These are phyloP conservation scores for Nakazawaea holstii DNA, from an alignment of 805 yeast genomes.

Conservation along the genomic window DNA sequence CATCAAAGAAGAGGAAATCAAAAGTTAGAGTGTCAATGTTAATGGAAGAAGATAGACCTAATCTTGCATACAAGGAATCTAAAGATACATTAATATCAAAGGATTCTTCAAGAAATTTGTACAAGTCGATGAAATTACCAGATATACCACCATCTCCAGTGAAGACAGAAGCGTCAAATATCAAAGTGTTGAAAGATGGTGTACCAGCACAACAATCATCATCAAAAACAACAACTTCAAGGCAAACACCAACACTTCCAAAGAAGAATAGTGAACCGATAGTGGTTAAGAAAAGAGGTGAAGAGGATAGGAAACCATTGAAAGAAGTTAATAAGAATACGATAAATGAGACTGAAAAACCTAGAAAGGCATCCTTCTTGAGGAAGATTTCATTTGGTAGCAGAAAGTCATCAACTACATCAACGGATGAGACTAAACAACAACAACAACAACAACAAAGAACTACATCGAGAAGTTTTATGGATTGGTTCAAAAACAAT, in stretches of 20 bases:
- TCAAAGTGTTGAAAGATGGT: constrained; percentile 10
- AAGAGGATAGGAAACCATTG: constrained; percentile 6
- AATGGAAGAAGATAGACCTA: constrained; percentile 14
- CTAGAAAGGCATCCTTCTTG: constrained; percentile 27
- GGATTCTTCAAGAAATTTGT: constrained; percentile 29
- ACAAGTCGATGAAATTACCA: constrained; percentile 45
- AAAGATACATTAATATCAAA: constrained; percentile 39
- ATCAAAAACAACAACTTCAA: background rate
- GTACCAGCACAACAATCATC: too few relatives aligned
- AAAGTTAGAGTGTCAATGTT: constrained; percentile 18
- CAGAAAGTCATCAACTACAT: constrained; percentile 3
- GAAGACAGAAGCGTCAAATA: constrained; percentile 17
- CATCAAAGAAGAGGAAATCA: constrained; percentile 24
- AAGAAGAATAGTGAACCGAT: background rate
- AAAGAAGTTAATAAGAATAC: constrained; percentile 5
- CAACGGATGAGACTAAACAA: background rate
- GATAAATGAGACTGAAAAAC: constrained; percentile 3
- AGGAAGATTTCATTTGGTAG: constrained; percentile 48
- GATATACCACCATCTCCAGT: constrained; percentile 35
- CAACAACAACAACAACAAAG: background rate
- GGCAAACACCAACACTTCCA: background rate
- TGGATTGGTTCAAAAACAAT: constrained; percentile 35
- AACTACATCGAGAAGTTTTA: constrained; percentile 20
- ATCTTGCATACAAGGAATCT: constrained; percentile 21
- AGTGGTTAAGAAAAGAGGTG: background rate